Base-by-base conservation (phyloP, 768 basidiomycete genomes). In the Jaapia argillacea region DNA sequence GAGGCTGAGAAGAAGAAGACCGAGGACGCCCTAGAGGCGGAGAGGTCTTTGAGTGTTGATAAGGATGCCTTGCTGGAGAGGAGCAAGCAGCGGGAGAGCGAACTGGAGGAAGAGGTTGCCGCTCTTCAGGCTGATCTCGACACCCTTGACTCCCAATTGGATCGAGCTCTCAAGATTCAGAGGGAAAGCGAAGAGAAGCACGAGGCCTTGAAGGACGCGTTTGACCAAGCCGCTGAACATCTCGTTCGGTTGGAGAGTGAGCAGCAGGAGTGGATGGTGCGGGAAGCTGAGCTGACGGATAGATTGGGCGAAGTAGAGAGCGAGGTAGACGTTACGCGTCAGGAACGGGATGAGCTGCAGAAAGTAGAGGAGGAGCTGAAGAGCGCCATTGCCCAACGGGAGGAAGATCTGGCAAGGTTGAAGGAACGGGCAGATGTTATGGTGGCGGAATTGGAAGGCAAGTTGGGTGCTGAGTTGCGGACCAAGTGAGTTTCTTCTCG, bases 141-240 rank as follows among this genome's bases (percentile, higher is more conserved):
- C 45, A 71, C 78, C 2, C 68, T 94, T 10, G 89, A 93, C 52
- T 82, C 81, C 3, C 90, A 97, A 54, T 72, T 94, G 6, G 87
- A 87, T 45, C 75, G 84, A 5, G 82, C 85, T 0, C 69, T 91
- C 55, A 71, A 75, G 28, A 68, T 82, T 35, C 85, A 89, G 60
- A 86, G 82, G 58, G 79, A 86, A 51, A 77, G 72, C 35, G 85
- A 90, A 47, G 82, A 85, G 59, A 86, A 85, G 54, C 75, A 86
- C 46, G 77, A 80, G 45, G 69, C 75, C 12, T 67, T 89, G 40
- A 72, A 78, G 22, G 66, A 72, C 40, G 83, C 81, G 13, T 90
- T 91, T 56, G 82, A 88, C 41, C 71, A 89, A 51, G 89, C 90
- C 16, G 85, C 87, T 1, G 83, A 89, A 49, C 89, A 92, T 57